phyloP scores from a whole-genome alignment of 441 rosid genomes.

The Corymbia calophylla region DNA sequence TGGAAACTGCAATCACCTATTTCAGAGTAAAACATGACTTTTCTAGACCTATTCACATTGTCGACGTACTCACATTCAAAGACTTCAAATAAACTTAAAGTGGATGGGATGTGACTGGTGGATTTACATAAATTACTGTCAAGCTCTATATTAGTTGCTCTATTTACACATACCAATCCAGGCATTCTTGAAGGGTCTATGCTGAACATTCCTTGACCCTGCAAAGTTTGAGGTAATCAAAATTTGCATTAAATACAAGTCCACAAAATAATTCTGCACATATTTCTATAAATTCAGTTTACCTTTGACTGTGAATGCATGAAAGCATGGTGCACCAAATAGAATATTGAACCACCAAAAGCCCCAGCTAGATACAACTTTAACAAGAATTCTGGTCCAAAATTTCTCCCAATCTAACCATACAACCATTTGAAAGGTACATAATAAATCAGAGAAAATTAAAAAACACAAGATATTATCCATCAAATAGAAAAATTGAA shows the following conservation, averaged over 20 bases:
- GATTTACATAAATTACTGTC: not conserved
- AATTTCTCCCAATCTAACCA: constrained; percentile 49
- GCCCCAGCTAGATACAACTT: constrained; percentile 85
- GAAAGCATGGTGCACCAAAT: constrained; percentile 58
- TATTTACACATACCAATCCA: constrained; percentile 47
- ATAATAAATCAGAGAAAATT: not conserved
- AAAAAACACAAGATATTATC: not conserved
- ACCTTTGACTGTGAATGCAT: constrained; percentile 62
- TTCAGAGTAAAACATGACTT: not conserved
- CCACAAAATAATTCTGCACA: no score
- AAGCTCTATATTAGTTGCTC: not conserved
- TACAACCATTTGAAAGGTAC: no score
- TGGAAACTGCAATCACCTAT: not conserved
- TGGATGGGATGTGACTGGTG: not conserved
- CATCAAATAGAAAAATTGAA: not conserved
- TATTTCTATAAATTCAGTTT: not conserved
- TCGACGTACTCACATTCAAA: not conserved
- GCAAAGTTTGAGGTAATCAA: not conserved
- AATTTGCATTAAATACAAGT: no score
- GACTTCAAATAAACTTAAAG: not conserved
- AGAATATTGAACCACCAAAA: constrained; percentile 81
- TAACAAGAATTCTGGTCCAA: constrained; percentile 72
- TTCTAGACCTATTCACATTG: no score
- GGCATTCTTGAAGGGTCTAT: constrained; percentile 63
- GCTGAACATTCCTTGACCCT: constrained; percentile 36